Base-by-base conservation (phyloP, 1,284 basidiomycete species). In the Trichosporon coremiiforme region DNA sequence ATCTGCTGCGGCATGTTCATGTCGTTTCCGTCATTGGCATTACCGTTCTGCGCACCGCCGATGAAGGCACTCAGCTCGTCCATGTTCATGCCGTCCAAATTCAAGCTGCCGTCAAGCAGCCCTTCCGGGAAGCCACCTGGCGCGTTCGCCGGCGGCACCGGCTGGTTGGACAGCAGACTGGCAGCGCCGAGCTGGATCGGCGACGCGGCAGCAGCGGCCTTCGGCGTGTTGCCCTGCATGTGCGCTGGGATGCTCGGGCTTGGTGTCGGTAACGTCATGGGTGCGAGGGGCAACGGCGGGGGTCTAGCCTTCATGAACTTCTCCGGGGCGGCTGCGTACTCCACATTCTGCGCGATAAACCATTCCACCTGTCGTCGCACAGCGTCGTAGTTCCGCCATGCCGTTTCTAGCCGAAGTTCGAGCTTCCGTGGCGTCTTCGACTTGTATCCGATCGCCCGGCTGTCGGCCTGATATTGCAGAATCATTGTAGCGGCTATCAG, bases 301-400 rank as follows among this genome's bases (percentile, higher is more conserved):
- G 60, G 73, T 17, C 67, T 70, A 17, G 53, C 73, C 62, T 65
- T 71, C 62, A 68, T 72, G 72, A 65, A 75, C 66, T 71, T 75
- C 66, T 71, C 71, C n/a, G 71, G 70, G 31, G 68, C 67, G 10
- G 71, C 57, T 22, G 68, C 71, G 55, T 69, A 72, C 70, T 70
- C 70, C 41, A 60, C 55, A 17, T 71, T 71, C 66, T 67, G 75
- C 57, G 65, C 77, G 69, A 78, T 76, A 50, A 76, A 79, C 71
- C 72, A 73, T 60, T 78, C 78, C 63, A 79, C 70, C 36, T 78
- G 78, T 3, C 76, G 67, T 20, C 76, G 68, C 5, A 74, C 71
- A 25, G 73, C 65, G 10, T 78, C 73, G 70, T 79, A 79, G 62
- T 69, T 69, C 8, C 69, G 67, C 77, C 78, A 77, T 17, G 74